Evolutionary conservation across 2,329 filamentous ascomycete species (phyloP).

Genomic region (Fusarium tuaranense): DNA sequence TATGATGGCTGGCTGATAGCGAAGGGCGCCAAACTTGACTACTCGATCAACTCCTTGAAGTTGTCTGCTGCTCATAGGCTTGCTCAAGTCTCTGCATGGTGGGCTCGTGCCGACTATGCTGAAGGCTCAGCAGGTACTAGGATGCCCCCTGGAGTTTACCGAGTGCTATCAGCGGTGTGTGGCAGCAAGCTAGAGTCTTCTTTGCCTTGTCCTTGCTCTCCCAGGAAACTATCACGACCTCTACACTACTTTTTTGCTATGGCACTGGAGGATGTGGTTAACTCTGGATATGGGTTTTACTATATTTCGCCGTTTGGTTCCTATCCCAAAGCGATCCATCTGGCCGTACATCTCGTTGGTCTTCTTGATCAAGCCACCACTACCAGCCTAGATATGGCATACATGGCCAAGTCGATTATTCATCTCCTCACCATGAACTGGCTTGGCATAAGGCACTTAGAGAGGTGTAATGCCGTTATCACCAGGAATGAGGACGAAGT

Average conservation of each 20-base stretch:
- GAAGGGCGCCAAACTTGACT: background rate
- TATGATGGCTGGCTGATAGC: background rate
- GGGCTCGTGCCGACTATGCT: background rate
- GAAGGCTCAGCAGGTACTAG: background rate
- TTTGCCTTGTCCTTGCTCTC: background rate
- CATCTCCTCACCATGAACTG: too few species aligned
- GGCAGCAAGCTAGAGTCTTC: background rate
- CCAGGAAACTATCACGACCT: background rate
- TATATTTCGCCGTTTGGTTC: background rate
- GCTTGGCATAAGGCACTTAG: too few species aligned
- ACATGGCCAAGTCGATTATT: background rate
- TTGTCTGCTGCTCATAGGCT: background rate
- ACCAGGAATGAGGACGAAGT: too few species aligned
- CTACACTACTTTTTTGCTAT: background rate
- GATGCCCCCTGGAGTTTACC: background rate
- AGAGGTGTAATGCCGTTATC: too few species aligned
- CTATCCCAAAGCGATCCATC: background rate
- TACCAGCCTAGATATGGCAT: fast-evolving
- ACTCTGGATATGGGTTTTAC: background rate
- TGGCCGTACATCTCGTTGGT: background rate
- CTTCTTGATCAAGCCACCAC: background rate
- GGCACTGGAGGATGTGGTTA: background rate
- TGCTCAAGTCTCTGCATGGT: background rate
- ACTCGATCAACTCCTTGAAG: background rate
- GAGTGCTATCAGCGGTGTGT: background rate